Evolutionary conservation across 2,329 filamentous ascomycete genomes (phyloP).

Genomic region (Byssochlamys sp.): DNA sequence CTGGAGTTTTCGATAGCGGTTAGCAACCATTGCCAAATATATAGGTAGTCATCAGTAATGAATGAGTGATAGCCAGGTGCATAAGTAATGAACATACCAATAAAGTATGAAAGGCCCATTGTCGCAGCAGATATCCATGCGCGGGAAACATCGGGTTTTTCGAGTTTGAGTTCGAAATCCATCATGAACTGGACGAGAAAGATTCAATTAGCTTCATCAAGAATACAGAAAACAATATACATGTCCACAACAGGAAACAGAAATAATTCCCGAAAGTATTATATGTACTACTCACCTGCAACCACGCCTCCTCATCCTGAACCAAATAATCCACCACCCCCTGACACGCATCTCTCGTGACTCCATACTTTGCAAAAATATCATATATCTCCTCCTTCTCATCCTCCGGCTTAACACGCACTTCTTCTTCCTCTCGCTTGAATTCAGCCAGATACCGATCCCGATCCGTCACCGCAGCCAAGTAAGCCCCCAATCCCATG

Average conservation of each 20-base stretch:
- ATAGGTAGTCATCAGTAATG: too few species aligned
- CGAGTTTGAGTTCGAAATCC: conserved; percentile 47
- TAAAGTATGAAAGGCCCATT: conserved; percentile 24
- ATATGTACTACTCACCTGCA: conserved; percentile 24
- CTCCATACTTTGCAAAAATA: conserved; percentile 42
- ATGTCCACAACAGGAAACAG: too few species aligned
- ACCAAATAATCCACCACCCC: conserved; percentile 44
- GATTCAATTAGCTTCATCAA: not conserved
- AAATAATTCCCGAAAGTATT: too few species aligned
- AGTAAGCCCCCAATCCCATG: conserved; percentile 62
- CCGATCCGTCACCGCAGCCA: conserved; percentile 41
- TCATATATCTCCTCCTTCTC: conserved; percentile 38
- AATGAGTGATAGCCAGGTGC: too few species aligned
- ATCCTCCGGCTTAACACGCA: conserved; percentile 34
- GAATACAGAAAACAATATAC: not conserved
- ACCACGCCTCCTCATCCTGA: conserved; percentile 41
- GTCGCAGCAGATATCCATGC: conserved; percentile 39
- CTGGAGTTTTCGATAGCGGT: not conserved
- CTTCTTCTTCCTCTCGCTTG: conserved; percentile 37
- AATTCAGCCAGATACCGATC: conserved; percentile 35
- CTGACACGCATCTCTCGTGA: conserved; percentile 36
- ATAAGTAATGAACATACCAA: conserved; percentile 10
- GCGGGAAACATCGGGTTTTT: conserved; percentile 34
- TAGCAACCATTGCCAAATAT: not conserved
- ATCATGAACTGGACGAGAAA: conserved; percentile 43